Evolutionary conservation across 1,284 basidiomycete species (phyloP).

Genomic region (Pyrrhoderma noxium): DNA sequence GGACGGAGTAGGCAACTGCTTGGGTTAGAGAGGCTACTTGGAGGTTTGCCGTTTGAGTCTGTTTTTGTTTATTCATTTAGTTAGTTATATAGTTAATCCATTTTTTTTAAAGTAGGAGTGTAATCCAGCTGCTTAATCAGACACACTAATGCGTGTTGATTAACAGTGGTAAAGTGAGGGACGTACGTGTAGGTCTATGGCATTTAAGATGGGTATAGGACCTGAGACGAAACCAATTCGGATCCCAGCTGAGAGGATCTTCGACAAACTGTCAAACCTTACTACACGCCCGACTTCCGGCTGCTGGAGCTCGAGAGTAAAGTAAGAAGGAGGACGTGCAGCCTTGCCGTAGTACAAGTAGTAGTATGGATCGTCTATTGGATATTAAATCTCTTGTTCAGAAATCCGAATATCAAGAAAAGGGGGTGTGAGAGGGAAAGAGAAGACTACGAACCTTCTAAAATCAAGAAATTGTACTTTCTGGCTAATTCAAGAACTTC

Average conservation of each 20-base stretch:
- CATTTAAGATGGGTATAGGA: slow-evolving; percentile 64
- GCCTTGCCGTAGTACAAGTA: slow-evolving; percentile 64
- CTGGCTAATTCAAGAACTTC: slow-evolving; percentile 72
- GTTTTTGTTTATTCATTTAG: slow-evolving; percentile 13
- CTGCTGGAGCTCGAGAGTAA: slow-evolving; percentile 58
- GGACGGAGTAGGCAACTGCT: slow-evolving; percentile 61
- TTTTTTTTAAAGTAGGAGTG: too few species aligned
- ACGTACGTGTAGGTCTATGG: slow-evolving; percentile 66
- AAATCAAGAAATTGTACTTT: slow-evolving; percentile 74
- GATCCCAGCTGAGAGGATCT: slow-evolving; percentile 79
- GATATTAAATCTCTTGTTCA: slow-evolving; percentile 7
- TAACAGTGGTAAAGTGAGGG: slow-evolving; percentile 12
- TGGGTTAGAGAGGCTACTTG: slow-evolving; percentile 78
- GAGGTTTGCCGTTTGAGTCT: slow-evolving; percentile 71
- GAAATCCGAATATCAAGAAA: too few species aligned
- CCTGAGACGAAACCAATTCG: slow-evolving; percentile 81
- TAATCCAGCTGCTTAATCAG: too few species aligned
- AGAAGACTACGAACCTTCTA: slow-evolving; percentile 74
- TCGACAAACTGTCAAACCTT: slow-evolving; percentile 84
- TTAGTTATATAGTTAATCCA: too few species aligned
- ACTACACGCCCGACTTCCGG: slow-evolving; percentile 68
- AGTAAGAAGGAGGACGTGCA: slow-evolving; percentile 68
- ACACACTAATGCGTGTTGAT: too few species aligned
- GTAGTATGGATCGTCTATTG: slow-evolving; percentile 71
- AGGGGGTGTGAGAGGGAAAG: too few species aligned